phyloP scores from a whole-genome alignment of 768 basidiomycete genomes.

The Leccinellum rugosiceps region DNA sequence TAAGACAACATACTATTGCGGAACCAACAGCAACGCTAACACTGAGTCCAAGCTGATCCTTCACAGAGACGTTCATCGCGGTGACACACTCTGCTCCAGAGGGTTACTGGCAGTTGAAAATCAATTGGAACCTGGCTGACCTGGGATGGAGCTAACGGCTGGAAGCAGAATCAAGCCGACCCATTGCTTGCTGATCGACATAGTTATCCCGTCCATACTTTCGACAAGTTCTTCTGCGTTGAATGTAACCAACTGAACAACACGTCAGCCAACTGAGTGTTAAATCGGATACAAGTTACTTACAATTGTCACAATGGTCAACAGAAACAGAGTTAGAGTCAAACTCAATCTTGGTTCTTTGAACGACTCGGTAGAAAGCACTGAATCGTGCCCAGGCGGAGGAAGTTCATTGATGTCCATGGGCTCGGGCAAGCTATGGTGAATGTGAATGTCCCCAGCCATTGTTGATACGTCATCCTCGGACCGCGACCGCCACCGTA shows the following conservation, averaged over 20 bases:
- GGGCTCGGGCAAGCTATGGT: conserved; percentile 9
- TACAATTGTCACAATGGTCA: conserved; percentile 63
- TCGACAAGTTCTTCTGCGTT: conserved; percentile 76
- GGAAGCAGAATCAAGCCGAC: conserved; percentile 87
- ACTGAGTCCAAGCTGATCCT: conserved; percentile 77
- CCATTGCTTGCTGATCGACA: conserved; percentile 79
- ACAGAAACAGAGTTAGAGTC: conserved; percentile 50
- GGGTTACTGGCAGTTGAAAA: background rate
- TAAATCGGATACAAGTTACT: conserved; percentile 25
- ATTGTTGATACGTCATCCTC: conserved; percentile 13
- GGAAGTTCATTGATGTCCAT: conserved; percentile 11
- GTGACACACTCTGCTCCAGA: conserved; percentile 70
- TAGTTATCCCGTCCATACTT: conserved; percentile 77
- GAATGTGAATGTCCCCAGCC: background rate
- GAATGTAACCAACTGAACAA: conserved; percentile 47
- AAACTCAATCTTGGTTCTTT: conserved; percentile 60
- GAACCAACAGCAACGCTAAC: conserved; percentile 83
- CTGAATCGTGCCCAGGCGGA: conserved; percentile 16
- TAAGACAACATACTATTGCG: conserved; percentile 52
- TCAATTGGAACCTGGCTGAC: conserved; percentile 33
- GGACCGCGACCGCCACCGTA: conserved; percentile 12
- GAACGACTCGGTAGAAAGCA: conserved; percentile 15
- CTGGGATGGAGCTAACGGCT: conserved; percentile 76
- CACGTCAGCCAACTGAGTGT: conserved; percentile 1
- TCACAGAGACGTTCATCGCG: conserved; percentile 85